These are phyloP conservation scores for Skeletonema marinoi DNA, from an alignment of 108 stramenopile genomes.

Conservation along the genomic window DNA sequence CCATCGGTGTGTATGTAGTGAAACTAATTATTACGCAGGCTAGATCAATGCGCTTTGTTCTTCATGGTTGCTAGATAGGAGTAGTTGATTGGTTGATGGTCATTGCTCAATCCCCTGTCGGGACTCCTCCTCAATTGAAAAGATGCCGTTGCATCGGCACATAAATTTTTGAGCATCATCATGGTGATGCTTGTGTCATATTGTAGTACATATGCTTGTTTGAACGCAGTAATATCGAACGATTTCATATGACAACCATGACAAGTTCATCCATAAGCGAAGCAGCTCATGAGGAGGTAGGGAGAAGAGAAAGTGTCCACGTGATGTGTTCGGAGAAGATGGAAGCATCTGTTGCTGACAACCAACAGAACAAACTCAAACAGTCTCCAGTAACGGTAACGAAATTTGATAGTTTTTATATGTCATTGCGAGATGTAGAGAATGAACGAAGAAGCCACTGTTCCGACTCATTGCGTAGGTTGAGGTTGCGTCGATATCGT, in stretches of 20 bases:
- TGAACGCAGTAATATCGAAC: no score
- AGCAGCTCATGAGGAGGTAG: not conserved
- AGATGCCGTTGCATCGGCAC: no score
- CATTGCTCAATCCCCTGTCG: not conserved
- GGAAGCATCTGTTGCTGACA: not conserved
- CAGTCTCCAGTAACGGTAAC: not conserved
- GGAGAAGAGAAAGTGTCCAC: not conserved
- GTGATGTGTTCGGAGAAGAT: not conserved
- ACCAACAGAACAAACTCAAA: not conserved
- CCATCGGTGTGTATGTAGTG: not conserved
- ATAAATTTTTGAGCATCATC: no score
- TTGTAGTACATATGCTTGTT: no score
- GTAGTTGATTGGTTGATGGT: no score
- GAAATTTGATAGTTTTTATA: not conserved
- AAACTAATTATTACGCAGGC: not conserved
- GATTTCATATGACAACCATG: no score
- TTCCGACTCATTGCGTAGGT: not conserved
- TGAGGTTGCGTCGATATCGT: constrained; percentile 1
- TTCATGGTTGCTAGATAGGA: no score
- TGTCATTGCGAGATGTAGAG: not conserved
- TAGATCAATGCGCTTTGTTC: no score
- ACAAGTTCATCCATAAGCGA: not conserved
- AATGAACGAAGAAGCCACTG: not conserved
- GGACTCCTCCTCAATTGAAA: not conserved
- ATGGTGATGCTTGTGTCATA: no score